Percentiles rank a stretch among this genome's conserved stretches.
phyloP scores from a whole-genome alignment of 179 eudicot genomes.

The Silene vulgaris region DNA sequence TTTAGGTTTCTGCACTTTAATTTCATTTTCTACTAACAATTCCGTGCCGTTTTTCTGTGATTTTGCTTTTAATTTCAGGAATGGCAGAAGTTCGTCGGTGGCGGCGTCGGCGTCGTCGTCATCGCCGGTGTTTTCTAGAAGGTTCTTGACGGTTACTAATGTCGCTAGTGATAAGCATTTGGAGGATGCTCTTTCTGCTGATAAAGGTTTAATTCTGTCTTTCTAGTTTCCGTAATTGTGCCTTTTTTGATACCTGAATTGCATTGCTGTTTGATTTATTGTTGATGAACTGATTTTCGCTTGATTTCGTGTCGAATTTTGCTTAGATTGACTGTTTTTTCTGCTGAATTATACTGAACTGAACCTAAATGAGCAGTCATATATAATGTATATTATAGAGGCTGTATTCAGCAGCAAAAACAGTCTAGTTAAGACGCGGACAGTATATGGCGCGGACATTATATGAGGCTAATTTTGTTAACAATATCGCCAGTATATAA shows the following conservation, averaged over 20 bases:
- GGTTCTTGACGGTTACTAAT: conserved; percentile 15
- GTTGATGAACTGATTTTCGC: neutral
- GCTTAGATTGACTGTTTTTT: no score
- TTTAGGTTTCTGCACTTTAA: conserved; percentile 13
- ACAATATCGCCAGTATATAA: no score
- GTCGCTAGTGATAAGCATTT: conserved; percentile 21
- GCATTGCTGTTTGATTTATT: neutral
- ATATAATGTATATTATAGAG: no score
- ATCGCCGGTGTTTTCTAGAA: conserved; percentile 9
- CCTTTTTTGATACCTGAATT: neutral
- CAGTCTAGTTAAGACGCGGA: no score
- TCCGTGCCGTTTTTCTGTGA: conserved; percentile 14
- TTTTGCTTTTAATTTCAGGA: conserved; percentile 20
- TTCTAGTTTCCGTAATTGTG: neutral
- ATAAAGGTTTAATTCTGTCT: conserved; percentile 15
- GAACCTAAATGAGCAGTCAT: neutral
- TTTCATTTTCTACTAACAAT: conserved; percentile 11
- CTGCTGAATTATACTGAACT: neutral
- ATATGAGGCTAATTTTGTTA: no score
- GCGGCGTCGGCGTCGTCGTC: no score
- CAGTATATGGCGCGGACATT: no score
- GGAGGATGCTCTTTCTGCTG: conserved; percentile 12
- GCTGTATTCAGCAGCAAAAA: no score
- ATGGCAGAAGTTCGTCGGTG: neutral
- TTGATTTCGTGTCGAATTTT: neutral